Evolutionary conservation across 768 basidiomycete species (phyloP), one percentile per base, ranked within the genome.

Genomic region (Paxillus ammoniavirescens): DNA sequence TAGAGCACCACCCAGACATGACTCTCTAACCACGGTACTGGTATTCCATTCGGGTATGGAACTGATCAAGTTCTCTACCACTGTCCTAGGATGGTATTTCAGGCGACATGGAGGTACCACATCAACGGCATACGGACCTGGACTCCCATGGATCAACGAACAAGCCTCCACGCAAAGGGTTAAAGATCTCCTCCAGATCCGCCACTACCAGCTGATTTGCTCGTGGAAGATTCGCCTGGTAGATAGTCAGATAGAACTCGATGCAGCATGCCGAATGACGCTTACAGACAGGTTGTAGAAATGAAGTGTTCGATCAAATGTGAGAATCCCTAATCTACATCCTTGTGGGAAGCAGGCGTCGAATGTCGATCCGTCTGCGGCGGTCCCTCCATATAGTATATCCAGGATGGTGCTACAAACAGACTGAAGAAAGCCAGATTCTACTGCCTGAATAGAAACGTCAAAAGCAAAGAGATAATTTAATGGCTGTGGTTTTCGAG

Each of bases 101-200:
- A 60, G 54, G 52, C 30, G 17, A 18, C 28, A 50, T 28, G 31
- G 15, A 4, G 26, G 33, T 13, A 7, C n/a, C 28, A 43, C 38
- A 8, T 38, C 31, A 49, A 43, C 40, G 12, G 49, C 44, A 42
- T 51, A 71, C 81, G 56, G 58, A 93, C 91, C 86, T 79, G 43
- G 84, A 86, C 55, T 86, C 82, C 48, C 63, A 55, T 13, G 92
- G 87, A 54, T 91, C 80, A 9, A 87, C 93, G 55, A 98, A 89
- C 38, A 95, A 74, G 2, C 86, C 88, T 5, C 77, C 72, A 17
- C 75, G 75, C 21, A 93, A 67, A 0, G 97, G 97, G 2, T 90
- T 70, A 70, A 95, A 98, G 17, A 93, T 84, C 50, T 99, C 97
- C n/a, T 93, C 88, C 36, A 98, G 72, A 65, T 98, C 97, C 1